Conservation (phyloP, 1,284 basidiomycete genomes). For the Apiotrichum domesticum region DNA sequence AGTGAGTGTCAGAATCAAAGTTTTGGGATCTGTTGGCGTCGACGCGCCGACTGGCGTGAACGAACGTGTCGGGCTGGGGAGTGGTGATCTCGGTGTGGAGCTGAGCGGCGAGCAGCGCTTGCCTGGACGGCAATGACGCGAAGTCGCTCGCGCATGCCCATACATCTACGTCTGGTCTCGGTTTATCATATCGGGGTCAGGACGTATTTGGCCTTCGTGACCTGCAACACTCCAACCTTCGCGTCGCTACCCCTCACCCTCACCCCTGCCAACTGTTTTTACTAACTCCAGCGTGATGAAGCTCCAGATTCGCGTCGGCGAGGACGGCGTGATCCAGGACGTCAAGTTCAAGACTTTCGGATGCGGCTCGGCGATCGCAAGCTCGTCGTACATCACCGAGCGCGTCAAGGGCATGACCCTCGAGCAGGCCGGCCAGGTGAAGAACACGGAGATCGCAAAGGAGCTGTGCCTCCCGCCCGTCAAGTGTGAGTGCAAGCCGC, state of each 20-base stretch:
- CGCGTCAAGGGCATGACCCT: slow-evolving; percentile 90
- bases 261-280: background rate
- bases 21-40: background rate
- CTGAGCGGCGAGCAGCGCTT: too few species aligned
- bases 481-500: slow-evolving; percentile 64
- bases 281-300: slow-evolving; percentile 85
- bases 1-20: background rate
- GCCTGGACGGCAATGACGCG: too few species aligned
- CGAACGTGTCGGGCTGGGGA: too few species aligned
- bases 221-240: too few species aligned
- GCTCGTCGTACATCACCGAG: slow-evolving; percentile 95
- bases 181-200: too few species aligned
- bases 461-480: slow-evolving; percentile 93
- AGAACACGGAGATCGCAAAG: slow-evolving; percentile 99
- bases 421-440: slow-evolving; percentile 91
- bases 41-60: too few species aligned
- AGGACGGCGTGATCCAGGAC: slow-evolving; percentile 83
- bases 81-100: too few species aligned
- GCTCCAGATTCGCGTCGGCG: slow-evolving; percentile 95
- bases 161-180: too few species aligned
- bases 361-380: slow-evolving; percentile 84
- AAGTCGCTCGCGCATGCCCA: too few species aligned
- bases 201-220: too few species aligned
- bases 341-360: slow-evolving; percentile 99
- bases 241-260: background rate